A percentile compares a stretch with the other conserved stretches of the same genome.
Conservation (phyloP, 768 basidiomycete genomes). For the Suillus alpinus region DNA sequence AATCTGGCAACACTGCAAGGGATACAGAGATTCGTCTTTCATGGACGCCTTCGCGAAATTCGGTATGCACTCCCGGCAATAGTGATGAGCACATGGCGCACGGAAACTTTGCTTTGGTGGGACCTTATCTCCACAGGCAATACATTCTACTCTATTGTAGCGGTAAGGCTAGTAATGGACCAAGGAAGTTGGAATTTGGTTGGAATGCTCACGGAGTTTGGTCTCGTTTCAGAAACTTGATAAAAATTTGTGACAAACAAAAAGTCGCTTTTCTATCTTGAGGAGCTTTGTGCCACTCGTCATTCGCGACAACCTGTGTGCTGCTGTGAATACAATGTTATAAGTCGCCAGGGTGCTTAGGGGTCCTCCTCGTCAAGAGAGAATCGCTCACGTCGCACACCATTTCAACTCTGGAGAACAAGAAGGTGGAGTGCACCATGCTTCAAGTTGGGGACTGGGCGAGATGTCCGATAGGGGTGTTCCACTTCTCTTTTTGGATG, state of each 20-base stretch:
- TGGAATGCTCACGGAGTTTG: neutral
- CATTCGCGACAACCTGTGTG: neutral
- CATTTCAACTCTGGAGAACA: neutral
- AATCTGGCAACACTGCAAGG: constrained; percentile 48
- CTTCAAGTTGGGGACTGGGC: neutral
- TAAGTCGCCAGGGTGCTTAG: neutral
- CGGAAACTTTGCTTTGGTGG: constrained; percentile 22
- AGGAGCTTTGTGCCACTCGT: neutral
- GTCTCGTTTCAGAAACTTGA: neutral
- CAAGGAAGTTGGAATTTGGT: neutral
- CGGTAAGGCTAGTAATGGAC: neutral
- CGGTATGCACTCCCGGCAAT: constrained; percentile 44
- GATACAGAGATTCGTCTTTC: constrained; percentile 49
- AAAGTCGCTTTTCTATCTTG: neutral
- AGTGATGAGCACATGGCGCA: constrained; percentile 44
- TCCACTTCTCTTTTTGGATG: neutral
- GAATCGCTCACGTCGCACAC: neutral
- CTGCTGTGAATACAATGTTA: neutral
- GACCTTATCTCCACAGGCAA: constrained; percentile 39
- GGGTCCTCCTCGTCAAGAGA: neutral
- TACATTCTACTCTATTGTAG: constrained; percentile 29
- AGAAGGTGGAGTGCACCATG: neutral
- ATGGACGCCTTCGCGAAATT: constrained; percentile 41
- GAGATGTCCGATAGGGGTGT: neutral
- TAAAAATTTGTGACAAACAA: neutral